Conservation (phyloP, 2,329 filamentous ascomycete genomes). For the Scopulariopsis brevicaulis region DNA sequence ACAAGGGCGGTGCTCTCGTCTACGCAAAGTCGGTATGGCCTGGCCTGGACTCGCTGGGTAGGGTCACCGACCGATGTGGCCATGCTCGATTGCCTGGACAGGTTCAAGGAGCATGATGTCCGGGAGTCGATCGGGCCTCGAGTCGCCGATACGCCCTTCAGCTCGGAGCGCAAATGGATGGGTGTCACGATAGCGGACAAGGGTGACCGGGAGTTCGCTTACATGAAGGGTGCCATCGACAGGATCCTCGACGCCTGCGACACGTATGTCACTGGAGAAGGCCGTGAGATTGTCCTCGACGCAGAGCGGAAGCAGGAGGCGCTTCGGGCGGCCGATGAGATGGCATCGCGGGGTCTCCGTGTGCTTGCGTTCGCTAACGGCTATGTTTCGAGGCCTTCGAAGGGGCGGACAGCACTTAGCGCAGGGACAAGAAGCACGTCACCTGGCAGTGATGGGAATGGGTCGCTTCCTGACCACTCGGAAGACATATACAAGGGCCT, state of each 20-base stretch:
- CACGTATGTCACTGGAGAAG: conserved; percentile 78
- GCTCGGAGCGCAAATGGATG: conserved; percentile 98
- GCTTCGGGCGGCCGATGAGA: conserved; percentile 65
- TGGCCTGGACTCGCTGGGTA: conserved; percentile 77
- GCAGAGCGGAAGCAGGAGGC: conserved; percentile 63
- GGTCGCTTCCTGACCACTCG: conserved; percentile 27
- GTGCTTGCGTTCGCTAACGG: conserved; percentile 93
- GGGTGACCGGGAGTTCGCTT: conserved; percentile 67
- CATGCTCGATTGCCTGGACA: conserved; percentile 86
- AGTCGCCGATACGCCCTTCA: conserved; percentile 82
- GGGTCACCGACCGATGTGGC: conserved; percentile 96
- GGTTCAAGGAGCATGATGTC: conserved; percentile 83
- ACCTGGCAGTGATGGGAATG: conserved; percentile 26
- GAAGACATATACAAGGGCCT: conserved; percentile 75
- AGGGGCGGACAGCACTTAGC: conserved; percentile 24
- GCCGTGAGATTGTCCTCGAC: conserved; percentile 77
- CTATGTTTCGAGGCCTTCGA: conserved; percentile 36
- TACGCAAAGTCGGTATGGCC: conserved; percentile 48
- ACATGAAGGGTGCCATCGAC: conserved; percentile 92
- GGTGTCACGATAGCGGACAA: conserved; percentile 71
- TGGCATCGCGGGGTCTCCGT: conserved; percentile 81
- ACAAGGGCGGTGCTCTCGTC: conserved; percentile 71
- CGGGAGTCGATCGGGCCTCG: conserved; percentile 76
- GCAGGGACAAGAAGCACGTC: conserved; percentile 37
- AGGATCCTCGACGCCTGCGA: conserved; percentile 78